phyloP scores from a whole-genome alignment of 23 red algal species.

The Cyanidioschyzon merolae region DNA sequence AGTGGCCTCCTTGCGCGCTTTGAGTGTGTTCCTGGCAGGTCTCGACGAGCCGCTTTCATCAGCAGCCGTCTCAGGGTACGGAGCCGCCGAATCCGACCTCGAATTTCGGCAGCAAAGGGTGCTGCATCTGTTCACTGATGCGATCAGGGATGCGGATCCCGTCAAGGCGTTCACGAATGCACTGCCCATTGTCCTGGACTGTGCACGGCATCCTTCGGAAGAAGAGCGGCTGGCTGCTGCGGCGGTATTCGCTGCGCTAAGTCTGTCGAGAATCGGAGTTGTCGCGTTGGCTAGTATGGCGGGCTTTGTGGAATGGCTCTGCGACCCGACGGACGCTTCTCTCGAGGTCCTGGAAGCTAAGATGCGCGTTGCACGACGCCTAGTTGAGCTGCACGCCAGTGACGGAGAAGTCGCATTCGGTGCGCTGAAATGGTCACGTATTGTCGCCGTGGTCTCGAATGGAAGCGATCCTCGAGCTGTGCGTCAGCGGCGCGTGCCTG shows the following conservation, averaged over 20 bases:
- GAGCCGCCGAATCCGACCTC: background rate
- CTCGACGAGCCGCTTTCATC: background rate
- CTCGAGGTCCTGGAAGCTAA: constrained; percentile 3
- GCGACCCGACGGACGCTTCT: background rate
- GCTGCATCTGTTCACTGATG: background rate
- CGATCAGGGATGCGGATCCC: background rate
- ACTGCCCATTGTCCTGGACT: background rate
- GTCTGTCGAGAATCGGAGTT: background rate
- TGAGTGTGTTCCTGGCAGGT: background rate
- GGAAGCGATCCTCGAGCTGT: background rate
- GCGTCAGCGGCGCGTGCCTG: background rate
- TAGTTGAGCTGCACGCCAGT: background rate
- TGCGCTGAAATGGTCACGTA: background rate
- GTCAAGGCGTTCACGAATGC: background rate
- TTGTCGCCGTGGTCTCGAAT: background rate
- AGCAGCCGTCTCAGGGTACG: background rate
- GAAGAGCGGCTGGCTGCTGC: constrained; percentile 1
- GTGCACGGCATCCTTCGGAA: background rate
- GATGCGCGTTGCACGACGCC: background rate
- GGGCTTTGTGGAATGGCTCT: background rate
- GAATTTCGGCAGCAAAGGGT: background rate
- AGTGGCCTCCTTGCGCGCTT: background rate
- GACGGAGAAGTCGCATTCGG: background rate
- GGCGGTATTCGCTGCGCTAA: background rate
- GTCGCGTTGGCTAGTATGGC: background rate